Conservation (phyloP, 2,329 filamentous ascomycete genomes). For the Pseudocercospora macadamiae region DNA sequence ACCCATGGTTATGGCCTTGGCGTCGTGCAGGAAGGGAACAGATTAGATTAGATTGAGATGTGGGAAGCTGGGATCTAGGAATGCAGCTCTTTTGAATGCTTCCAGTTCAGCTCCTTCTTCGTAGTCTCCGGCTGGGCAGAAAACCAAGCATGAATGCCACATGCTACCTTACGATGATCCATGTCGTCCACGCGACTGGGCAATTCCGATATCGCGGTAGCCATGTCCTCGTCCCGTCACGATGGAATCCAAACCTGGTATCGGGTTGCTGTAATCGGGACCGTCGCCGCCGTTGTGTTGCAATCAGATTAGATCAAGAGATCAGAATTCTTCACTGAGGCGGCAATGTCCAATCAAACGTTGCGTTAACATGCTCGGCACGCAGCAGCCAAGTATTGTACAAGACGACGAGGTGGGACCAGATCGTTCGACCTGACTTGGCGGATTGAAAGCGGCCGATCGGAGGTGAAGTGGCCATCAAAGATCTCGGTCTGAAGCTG, state of each 20-base stretch:
- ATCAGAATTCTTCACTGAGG: too few species aligned
- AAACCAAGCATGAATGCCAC: too few species aligned
- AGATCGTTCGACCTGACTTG: not conserved
- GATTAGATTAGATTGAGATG: not conserved
- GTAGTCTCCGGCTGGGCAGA: conserved; percentile 13
- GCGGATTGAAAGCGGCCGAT: not conserved
- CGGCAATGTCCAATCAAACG: not conserved
- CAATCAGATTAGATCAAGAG: too few species aligned
- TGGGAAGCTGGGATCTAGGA: conserved; percentile 11
- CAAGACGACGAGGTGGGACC: not conserved
- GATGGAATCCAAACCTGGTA: not conserved
- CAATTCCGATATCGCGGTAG: too few species aligned
- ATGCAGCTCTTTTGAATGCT: not conserved
- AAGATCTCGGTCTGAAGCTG: not conserved
- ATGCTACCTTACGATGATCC: conserved; percentile 3
- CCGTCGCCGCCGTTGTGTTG: too few species aligned
- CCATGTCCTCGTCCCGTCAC: not conserved
- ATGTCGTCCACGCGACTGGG: conserved; percentile 10
- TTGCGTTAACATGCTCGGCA: not conserved
- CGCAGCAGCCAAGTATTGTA: not conserved
- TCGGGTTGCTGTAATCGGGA: not conserved
- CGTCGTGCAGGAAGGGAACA: not conserved
- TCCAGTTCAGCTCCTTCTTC: conserved; percentile 8
- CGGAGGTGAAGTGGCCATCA: not conserved
- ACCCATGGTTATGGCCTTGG: too few species aligned